Base-by-base conservation (phyloP, 1,284 basidiomycete species). In the Cryptococcus sp. region DNA sequence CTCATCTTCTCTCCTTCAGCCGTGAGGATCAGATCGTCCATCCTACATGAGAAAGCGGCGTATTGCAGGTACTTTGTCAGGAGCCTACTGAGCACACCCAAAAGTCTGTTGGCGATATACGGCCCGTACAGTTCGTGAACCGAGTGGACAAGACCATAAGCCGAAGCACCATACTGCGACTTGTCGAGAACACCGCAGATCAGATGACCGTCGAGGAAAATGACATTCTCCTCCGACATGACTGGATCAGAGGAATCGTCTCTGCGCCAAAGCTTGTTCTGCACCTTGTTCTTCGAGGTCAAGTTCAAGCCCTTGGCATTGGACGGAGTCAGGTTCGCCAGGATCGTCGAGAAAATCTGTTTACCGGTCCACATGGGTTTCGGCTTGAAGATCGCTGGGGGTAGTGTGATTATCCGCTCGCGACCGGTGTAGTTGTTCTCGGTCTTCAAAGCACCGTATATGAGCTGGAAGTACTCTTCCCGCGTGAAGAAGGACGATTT, bases 121-220 rank as follows among this genome's bases (percentile, higher is more conserved):
- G 94, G 83, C 5, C 96, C 95, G 76, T 98, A 99, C n/a, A 99
- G 82, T 74, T 99, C 96, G 78, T 95, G 93, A n/a, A 96, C 89
- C 1, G 96, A 96, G 78, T 99, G 96, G 17, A 99, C 91, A 45
- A 99, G 85, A 78, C 96, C 96, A 75, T 90, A 99, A 7, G 96
- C 90, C 0, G 91, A 89, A 19, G 96, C 95, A 75, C 96, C 96
- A 75, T 97, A 96, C 51, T 96, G 92, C 17, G 93, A 90, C 81
- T 99, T 99, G 82, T 99, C 96, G 61, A 99, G 84, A 40, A 98
- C 85, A 81, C 96, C 90, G 68, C 88, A 87, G 41, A 99, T 84
- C 5, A 99, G 85, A 75, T 99, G 91, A 49, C 96, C 95, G 71
- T 96, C 89, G 80, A 91, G 84, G 80, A 99, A 90, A 57, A 96